Evolutionary conservation across 306 rosid species (phyloP).

Genomic region (Begonia peltatifolia): DNA sequence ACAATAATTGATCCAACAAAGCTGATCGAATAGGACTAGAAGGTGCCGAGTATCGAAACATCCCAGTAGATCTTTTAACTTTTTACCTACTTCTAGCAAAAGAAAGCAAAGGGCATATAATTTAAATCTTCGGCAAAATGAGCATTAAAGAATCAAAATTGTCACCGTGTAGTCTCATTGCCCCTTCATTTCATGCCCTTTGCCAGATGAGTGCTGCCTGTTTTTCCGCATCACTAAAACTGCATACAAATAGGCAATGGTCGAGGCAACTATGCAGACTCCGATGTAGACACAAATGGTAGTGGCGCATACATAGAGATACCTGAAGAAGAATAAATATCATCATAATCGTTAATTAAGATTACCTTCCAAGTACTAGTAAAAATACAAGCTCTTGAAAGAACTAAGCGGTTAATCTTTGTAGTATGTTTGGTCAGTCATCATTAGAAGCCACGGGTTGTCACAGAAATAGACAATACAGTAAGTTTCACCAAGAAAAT

Average conservation of each 20-base stretch:
- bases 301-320: constrained; percentile 59
- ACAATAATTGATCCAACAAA: too few relatives aligned
- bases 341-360: constrained; percentile 5
- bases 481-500: too few relatives aligned
- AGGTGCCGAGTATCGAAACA: too few relatives aligned
- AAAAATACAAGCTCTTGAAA: neutral
- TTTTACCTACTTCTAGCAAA: too few relatives aligned
- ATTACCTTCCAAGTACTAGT: neutral
- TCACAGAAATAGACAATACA: too few relatives aligned
- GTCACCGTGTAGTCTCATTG: neutral
- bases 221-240: constrained; percentile 36
- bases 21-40: too few relatives aligned
- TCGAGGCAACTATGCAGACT: constrained; percentile 39
- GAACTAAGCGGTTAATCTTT: too few relatives aligned
- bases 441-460: neutral
- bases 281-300: constrained; percentile 54
- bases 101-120: too few relatives aligned
- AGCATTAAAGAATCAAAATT: neutral
- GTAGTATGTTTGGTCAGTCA: too few relatives aligned
- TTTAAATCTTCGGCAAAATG: too few relatives aligned
- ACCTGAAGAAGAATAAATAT: constrained; percentile 34
- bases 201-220: constrained; percentile 12
- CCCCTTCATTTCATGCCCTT: neutral
- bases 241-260: constrained; percentile 38
- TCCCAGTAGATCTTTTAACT: too few relatives aligned